Evolutionary conservation across 176 grass and related monocot genomes (phyloP), one percentile per base, ranked within the genome.

Genomic region (Guadua angustifolia): DNA sequence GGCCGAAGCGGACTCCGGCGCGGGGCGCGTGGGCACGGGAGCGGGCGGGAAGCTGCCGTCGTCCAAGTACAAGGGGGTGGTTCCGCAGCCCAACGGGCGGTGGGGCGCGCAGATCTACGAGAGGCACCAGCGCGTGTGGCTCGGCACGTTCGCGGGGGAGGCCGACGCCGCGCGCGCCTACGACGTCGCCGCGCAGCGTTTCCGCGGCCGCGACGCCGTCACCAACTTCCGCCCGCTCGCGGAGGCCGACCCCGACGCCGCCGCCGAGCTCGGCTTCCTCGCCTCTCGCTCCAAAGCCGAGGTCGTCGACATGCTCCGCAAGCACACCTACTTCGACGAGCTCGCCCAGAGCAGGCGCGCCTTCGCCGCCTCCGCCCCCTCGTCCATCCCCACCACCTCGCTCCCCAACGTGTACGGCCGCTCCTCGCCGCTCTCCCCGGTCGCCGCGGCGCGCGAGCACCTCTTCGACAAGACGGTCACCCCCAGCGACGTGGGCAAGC

Each of bases 101-200:
- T 99, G 97, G 97, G 97, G 97, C 21, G 86, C 97, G 43, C 97
- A 99, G 92, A 99, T 99, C 90, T 99, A 99, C 80, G 93, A 99
- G 89, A 84, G 89, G 10, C 97, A 98, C 93, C 93, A 91, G 79
- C 89, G 97, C 59, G 97, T 99, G 39, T 99, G 97, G 97, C 93
- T 99, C 18, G 97, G 97, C 60, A 99, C 97, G 2, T 99, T 94
- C 81, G 78, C 91, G 19, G 86, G 86, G 0, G 97, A 99, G 83
- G 51, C 65, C 2, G 86, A 84, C 9, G 97, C 97, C 0, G 97
- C 97, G n/a, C 86, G 80, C 60, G 87, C 93, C 42, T 99, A 99
- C 83, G 97, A 99, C 85, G 89, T 90, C 0, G 93, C 97, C 21
- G 97, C 85, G 83, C 97, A 99, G 86, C 89, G 91, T 1, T 99